Base-by-base conservation (phyloP, 257 asterid species). In the Petrea volubilis region DNA sequence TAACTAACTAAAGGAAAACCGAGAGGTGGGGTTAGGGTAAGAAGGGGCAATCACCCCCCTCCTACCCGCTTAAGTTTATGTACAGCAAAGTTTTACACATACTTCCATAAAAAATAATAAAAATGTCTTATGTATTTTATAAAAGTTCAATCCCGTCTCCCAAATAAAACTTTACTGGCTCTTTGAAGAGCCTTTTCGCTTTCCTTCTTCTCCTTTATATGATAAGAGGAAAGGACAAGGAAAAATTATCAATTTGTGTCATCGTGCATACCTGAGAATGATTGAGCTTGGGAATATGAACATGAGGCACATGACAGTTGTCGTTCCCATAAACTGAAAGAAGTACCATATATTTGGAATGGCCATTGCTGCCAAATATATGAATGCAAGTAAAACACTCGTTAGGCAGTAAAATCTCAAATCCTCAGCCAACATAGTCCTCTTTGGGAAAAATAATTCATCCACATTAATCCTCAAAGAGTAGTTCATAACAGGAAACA, bases 401-500 rank as follows among this genome's bases (percentile, higher is more conserved):
- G 99, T 95, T 28, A 95, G 78, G 6, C 84, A 63, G 15, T 81
- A 61, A 67, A 95, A 92, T 78, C 98, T 72, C 13, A 76, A 24
- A 2, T 74, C 80, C 51, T 78, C 92, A 12, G 89, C 86, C 68
- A 80, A 58, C 56, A 72, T 46, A 34, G 90, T 65, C 64, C 80
- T 80, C 50, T 87, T 91, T 14, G 97, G 88, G 75, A 95, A 95
- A 34, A 95, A 70, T 17, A 95, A 76, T 68, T 92, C 99, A 13
- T 89, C 93, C 12, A 92, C 92, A 1, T 95, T 95, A 20, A 80
- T 85, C 71, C 99, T 81, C 41, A 92, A 72, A 1, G 99, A 90
- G 79, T 86, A 95, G 79, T 95, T 95, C 92, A 95, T 95, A 50
- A 95, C 95, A 0, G 99, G 99, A 69, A 95, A 95, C 72, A 95